A percentile compares a stretch with the other conserved stretches of the same genome.
Evolutionary conservation across 1,139 yeast genomes (phyloP).

Genomic region (Geotrichum australiense): DNA sequence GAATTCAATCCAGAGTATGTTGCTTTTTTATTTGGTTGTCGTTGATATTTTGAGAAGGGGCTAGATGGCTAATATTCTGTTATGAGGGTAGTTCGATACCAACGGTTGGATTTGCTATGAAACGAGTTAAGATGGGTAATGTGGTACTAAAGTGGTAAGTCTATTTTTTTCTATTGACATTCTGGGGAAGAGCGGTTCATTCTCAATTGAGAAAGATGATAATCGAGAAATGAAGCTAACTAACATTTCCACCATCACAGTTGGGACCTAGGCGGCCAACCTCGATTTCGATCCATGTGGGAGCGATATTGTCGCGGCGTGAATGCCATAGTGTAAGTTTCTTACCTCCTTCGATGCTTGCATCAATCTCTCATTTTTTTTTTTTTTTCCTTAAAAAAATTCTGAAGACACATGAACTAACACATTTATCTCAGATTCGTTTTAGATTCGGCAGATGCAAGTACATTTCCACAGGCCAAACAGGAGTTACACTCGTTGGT

Average conservation of each 20-base stretch:
- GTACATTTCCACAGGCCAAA: slow-evolving; percentile 30
- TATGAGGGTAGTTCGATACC: slow-evolving; percentile 36
- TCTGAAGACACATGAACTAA: background rate
- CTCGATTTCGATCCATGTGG: slow-evolving; percentile 39
- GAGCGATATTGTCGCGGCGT: slow-evolving; percentile 38
- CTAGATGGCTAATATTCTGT: too few relatives aligned
- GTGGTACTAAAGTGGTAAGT: slow-evolving; percentile 36
- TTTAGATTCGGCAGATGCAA: slow-evolving; percentile 32
- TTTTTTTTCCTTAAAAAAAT: background rate
- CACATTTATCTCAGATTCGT: slow-evolving; percentile 25
- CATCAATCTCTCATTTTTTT: background rate
- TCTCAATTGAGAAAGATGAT: background rate
- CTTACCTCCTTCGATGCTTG: background rate
- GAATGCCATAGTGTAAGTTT: slow-evolving; percentile 33
- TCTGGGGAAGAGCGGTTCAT: too few relatives aligned
- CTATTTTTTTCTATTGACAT: background rate
- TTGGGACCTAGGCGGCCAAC: slow-evolving; percentile 40
- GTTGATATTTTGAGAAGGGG: background rate
- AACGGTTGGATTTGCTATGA: slow-evolving; percentile 38
- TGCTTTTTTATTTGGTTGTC: background rate
- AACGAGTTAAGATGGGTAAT: slow-evolving; percentile 34
- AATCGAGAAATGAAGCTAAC: slow-evolving; percentile 1
- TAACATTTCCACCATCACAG: slow-evolving; percentile 17
- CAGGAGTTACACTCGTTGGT: slow-evolving; percentile 32
- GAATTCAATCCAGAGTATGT: slow-evolving; percentile 34